Base-by-base conservation (phyloP, 345 rosid species). In the Pseudoturritis turrita region DNA sequence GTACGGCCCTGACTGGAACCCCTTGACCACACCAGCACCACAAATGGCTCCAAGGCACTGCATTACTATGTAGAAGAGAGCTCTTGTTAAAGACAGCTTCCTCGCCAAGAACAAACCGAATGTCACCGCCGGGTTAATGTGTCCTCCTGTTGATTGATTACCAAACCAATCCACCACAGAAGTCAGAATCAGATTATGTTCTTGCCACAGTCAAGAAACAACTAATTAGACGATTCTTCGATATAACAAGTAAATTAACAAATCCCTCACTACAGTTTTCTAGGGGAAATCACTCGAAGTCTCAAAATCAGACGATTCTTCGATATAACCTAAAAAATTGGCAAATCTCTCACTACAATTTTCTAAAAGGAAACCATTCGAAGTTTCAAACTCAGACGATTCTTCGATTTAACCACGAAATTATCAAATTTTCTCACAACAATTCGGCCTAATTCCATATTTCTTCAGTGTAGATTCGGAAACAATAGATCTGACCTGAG, bases 1-100 rank as follows among this genome's bases (percentile, higher is more conserved):
- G 40, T 73, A 86, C 1, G 11, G 69, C 28, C 70, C 22, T 6
- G 82, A 47, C 10, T 86, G 76, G 45, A 88, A 82, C 2, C 90
- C 90, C 78, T 83, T 86, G 49, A 86, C 85, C 29, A 88, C 87
- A 71, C 93, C 90, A 51, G 93, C 90, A 50, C 93, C 93, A 63
- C 92, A 85, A 1, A 87, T 80, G 25, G 91, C 91, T 35, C 89
- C 91, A 47, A 87, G 87, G 58, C 91, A 85, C 74, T 87, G 91
- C 89, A 87, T 85, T 21, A 83, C 1, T 13, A 87, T 82, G 77
- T 87, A 88, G 82, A 75, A 86, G 22, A 88, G 25, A 44, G 90
- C 89, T 78, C 90, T 82, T 0, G 86, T 83, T 12, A 88, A 79
- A 37, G 93, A 88, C 5, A 88, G 81, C 86, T 88, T 88, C 86